phyloP scores from a whole-genome alignment of 148 eudicot genomes.

The Polygonum aviculare region DNA sequence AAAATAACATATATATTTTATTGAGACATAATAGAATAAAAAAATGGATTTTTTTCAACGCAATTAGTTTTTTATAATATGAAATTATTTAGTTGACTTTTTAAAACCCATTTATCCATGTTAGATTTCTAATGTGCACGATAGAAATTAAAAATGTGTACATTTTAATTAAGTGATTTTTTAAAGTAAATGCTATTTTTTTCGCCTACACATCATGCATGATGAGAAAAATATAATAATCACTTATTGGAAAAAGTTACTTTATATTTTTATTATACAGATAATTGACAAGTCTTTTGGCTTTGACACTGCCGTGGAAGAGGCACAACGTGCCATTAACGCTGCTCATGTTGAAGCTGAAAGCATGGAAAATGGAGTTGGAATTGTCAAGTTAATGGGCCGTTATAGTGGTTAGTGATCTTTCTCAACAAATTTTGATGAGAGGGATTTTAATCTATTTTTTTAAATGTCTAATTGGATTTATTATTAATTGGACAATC shows the following conservation, averaged over 20 bases:
- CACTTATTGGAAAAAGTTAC: not conserved
- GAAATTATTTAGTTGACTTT: no score
- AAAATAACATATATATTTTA: no score
- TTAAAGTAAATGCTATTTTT: no score
- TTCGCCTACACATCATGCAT: no score
- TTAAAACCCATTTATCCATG: no score
- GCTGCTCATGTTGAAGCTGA: constrained; percentile 99
- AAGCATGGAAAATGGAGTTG: constrained; percentile 87
- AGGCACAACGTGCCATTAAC: constrained; percentile 96
- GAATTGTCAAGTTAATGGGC: constrained; percentile 96
- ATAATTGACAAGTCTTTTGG: constrained; percentile 96
- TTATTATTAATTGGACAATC: no score
- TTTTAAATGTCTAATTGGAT: not conserved
- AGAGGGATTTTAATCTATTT: not conserved
- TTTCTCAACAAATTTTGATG: not conserved
- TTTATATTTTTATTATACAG: constrained; percentile 26
- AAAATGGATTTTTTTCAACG: no score
- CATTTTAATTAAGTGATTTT: no score
- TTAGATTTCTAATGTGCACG: not conserved
- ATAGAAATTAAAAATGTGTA: not conserved
- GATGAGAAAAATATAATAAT: not conserved
- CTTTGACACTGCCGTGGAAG: constrained; percentile 98
- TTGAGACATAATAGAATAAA: no score
- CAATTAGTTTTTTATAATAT: no score
- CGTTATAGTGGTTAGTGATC: constrained; percentile 74